A percentile compares a stretch with the other conserved stretches of the same genome.
Evolutionary conservation across 495 filamentous ascomycete species (phyloP).

Genomic region (Penicillium roqueforti): DNA sequence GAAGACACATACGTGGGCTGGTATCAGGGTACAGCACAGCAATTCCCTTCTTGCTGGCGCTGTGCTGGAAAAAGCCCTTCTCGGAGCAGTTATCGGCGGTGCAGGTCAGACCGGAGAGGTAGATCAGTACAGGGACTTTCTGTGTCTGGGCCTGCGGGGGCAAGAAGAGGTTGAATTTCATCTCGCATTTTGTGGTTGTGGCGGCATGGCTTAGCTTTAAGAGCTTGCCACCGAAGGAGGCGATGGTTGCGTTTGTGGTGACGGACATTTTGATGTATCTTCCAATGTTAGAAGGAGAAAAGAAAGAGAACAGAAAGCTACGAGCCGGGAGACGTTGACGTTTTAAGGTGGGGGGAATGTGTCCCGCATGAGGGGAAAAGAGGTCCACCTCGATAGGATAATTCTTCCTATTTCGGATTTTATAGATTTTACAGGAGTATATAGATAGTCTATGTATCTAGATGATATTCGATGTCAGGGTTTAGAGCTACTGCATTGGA

Average conservation of each 20-base stretch:
- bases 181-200: constrained; percentile 58
- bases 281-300: not conserved
- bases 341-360: constrained; percentile 2
- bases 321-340: not conserved
- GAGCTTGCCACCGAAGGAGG: constrained; percentile 91
- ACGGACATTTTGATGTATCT: constrained; percentile 57
- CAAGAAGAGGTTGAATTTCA: constrained; percentile 65
- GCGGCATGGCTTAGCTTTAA: constrained; percentile 87
- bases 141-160: constrained; percentile 52
- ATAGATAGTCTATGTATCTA: not conserved
- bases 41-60: constrained; percentile 70
- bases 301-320: not conserved
- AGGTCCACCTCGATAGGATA: not conserved
- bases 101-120: constrained; percentile 91
- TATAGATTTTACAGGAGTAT: not conserved
- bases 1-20: constrained; percentile 62
- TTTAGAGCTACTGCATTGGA: not conserved
- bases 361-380: constrained; percentile 12
- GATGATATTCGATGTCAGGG: not conserved
- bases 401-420: not conserved
- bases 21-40: constrained; percentile 94
- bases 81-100: constrained; percentile 94
- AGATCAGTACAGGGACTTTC: constrained; percentile 85
- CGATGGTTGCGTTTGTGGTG: constrained; percentile 82
- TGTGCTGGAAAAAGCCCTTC: constrained; percentile 88